These are phyloP conservation scores for Candida lessepsii DNA, from an alignment of 805 yeast species.

Conservation along the genomic window DNA sequence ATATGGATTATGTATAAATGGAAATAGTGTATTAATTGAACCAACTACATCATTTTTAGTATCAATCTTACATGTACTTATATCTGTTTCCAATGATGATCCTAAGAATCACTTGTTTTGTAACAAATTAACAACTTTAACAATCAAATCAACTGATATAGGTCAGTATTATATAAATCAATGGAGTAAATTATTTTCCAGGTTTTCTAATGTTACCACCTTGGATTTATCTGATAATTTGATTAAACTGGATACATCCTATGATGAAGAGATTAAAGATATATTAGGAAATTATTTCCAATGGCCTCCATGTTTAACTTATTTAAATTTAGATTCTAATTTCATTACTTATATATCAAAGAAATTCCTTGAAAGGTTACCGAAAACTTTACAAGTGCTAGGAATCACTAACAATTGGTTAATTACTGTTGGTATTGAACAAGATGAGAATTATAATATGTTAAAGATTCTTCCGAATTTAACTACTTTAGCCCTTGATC, in stretches of 20 bases:
- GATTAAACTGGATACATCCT: slow-evolving; percentile 15
- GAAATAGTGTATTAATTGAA: slow-evolving; percentile 26
- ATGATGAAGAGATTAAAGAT: slow-evolving; percentile 15
- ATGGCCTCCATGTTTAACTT: slow-evolving; percentile 25
- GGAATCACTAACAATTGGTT: slow-evolving; percentile 22
- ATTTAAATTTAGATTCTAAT: slow-evolving; percentile 27
- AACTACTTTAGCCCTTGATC: slow-evolving; percentile 15
- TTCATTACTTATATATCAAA: slow-evolving; percentile 19
- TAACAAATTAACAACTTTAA: slow-evolving; percentile 20
- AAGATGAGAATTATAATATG: slow-evolving; percentile 11
- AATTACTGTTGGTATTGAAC: slow-evolving; percentile 12
- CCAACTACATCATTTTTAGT: slow-evolving; percentile 33
- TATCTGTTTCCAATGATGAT: slow-evolving; percentile 18
- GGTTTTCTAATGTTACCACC: slow-evolving; percentile 20
- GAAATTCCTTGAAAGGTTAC: slow-evolving; percentile 23
- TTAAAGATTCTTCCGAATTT: slow-evolving; percentile 21
- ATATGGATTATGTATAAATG: slow-evolving; percentile 26
- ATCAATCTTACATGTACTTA: slow-evolving; percentile 27
- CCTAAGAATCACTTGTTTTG: slow-evolving; percentile 16
- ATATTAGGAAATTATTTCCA: slow-evolving; percentile 17
- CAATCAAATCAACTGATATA: slow-evolving; percentile 33
- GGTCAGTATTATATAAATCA: slow-evolving; percentile 29
- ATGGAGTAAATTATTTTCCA: slow-evolving; percentile 31
- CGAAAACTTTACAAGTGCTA: slow-evolving; percentile 25
- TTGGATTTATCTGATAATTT: slow-evolving; percentile 29